phyloP scores from a whole-genome alignment of 202 grass and related monocot genomes.

The Cymbopogon flexuosus region DNA sequence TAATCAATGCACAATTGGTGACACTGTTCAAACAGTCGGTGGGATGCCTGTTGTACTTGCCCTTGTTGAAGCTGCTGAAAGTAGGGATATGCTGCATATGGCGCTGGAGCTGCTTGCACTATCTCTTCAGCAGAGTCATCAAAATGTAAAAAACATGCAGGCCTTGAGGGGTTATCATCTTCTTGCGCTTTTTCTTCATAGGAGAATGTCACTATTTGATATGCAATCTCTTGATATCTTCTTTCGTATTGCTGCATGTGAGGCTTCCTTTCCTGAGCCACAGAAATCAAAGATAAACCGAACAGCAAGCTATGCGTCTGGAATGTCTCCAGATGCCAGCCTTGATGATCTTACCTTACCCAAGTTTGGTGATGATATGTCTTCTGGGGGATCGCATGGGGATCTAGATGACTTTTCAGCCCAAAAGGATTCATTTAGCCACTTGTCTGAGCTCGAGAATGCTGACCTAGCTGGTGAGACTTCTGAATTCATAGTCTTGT shows the following conservation, averaged over 20 bases:
- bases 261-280: constrained; percentile 91
- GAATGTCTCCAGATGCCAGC: constrained; percentile 60
- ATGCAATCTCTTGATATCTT: constrained; percentile 99
- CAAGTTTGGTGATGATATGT: constrained; percentile 76
- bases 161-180: constrained; percentile 90
- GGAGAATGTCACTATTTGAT: constrained; percentile 91
- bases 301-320: constrained; percentile 59
- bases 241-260: constrained; percentile 93
- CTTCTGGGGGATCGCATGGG: constrained; percentile 88
- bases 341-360: constrained; percentile 86
- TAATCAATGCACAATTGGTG: constrained; percentile 84
- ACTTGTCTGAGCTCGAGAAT: constrained; percentile 93
- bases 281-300: constrained; percentile 65
- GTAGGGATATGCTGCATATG: constrained; percentile 93
- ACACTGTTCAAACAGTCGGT: constrained; percentile 91
- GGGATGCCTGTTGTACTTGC: constrained; percentile 93
- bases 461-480: constrained; percentile 63
- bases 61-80: constrained; percentile 91
- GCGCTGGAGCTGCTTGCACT: constrained; percentile 82
- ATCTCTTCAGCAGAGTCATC: constrained; percentile 92
- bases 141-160: constrained; percentile 92
- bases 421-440: constrained; percentile 92
- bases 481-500: constrained; percentile 88
- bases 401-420: constrained; percentile 71
- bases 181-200: constrained; percentile 83